These are phyloP conservation scores for Saccharum spontaneum DNA, from an alignment of 176 grass and related monocot genomes.

Conservation along the genomic window DNA sequence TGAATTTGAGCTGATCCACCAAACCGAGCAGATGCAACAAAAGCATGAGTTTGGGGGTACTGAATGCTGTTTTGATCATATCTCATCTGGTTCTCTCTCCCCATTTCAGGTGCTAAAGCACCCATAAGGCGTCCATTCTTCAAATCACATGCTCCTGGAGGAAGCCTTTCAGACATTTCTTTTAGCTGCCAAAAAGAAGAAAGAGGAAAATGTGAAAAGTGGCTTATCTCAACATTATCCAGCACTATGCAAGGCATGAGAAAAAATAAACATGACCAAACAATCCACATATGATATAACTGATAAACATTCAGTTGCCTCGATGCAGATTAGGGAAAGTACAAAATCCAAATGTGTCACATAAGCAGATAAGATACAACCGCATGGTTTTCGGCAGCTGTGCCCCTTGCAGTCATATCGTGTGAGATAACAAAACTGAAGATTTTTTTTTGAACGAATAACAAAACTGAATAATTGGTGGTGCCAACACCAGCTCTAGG, in stretches of 20 bases:
- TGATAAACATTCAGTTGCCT: not conserved
- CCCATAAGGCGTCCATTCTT: constrained; percentile 35
- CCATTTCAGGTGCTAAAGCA: constrained; percentile 28
- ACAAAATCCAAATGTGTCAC: not conserved
- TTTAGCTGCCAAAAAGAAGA: constrained; percentile 61
- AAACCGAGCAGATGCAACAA: constrained; percentile 14
- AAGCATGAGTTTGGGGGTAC: constrained; percentile 17
- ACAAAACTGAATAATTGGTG: not conserved
- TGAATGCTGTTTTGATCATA: constrained; percentile 27
- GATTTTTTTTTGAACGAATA: not conserved
- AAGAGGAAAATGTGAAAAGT: not conserved
- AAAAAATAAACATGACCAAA: not conserved
- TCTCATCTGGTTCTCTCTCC: constrained; percentile 40
- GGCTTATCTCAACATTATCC: not conserved
- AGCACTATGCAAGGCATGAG: not conserved
- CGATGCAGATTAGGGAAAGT: not conserved
- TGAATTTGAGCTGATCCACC: constrained; percentile 39
- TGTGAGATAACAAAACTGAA: not conserved
- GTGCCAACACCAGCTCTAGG: not conserved
- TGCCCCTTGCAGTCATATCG: not conserved
- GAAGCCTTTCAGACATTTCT: constrained; percentile 84
- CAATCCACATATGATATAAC: not conserved
- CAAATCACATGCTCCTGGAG: constrained; percentile 40
- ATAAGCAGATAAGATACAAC: not conserved
- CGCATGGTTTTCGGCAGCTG: not conserved